Conservation (phyloP, 2,329 filamentous ascomycete species). For the Trichoderma endophyticum region DNA sequence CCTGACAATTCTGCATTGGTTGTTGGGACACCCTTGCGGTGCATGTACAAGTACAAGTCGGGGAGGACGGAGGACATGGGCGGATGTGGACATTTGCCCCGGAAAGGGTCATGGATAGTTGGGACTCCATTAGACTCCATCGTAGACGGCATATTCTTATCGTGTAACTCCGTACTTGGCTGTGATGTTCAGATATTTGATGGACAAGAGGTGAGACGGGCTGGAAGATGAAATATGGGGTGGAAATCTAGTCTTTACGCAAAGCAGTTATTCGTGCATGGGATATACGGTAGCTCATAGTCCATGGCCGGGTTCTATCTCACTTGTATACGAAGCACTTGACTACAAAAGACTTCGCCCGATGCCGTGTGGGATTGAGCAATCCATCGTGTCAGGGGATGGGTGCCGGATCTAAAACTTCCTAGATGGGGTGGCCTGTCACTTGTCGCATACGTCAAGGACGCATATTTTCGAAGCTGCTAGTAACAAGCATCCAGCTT, state of each 20-base stretch:
- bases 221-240: background rate
- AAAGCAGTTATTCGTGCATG: background rate
- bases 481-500: background rate
- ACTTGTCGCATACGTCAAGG: background rate
- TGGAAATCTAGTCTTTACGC: background rate
- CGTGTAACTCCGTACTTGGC: background rate
- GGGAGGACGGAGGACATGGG: background rate
- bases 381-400: background rate
- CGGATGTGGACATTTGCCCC: background rate
- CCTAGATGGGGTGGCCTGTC: background rate
- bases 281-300: background rate
- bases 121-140: background rate
- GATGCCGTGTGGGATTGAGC: background rate
- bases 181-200: background rate
- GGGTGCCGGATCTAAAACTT: background rate
- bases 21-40: background rate
- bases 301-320: background rate
- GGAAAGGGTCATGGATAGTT: background rate
- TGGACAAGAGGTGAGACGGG: background rate
- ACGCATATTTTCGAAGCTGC: background rate
- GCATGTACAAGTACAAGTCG: background rate
- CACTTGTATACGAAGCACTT: background rate
- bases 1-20: background rate
- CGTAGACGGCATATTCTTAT: background rate
- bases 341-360: background rate